phyloP scores from a whole-genome alignment of 306 rosid genomes.

The Sicyos edulis region DNA sequence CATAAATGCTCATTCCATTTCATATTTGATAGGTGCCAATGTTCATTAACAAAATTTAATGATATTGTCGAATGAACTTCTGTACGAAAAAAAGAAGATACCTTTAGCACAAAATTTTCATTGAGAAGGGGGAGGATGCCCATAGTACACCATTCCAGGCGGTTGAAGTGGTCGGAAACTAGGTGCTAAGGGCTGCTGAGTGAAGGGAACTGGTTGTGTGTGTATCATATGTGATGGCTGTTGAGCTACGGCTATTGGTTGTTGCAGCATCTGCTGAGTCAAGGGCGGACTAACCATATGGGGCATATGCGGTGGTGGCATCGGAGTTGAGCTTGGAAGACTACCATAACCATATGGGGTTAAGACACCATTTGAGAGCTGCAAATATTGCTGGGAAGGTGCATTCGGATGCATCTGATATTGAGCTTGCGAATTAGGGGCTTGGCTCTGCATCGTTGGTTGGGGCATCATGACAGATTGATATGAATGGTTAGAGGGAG shows the following conservation, averaged over 20 bases:
- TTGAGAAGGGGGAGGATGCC: conserved; percentile 50
- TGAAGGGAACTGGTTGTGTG: conserved; percentile 36
- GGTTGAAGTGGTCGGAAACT: conserved; percentile 78
- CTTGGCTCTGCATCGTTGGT: conserved; percentile 25
- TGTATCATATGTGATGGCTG: conserved; percentile 32
- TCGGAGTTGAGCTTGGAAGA: conserved; percentile 46
- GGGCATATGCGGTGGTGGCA: conserved; percentile 48
- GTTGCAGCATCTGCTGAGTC: conserved; percentile 35
- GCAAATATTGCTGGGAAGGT: conserved; percentile 58
- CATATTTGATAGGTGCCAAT: conserved; percentile 5
- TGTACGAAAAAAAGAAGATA: background rate
- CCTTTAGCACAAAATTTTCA: conserved; percentile 28
- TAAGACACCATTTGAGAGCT: conserved; percentile 24
- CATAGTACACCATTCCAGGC: conserved; percentile 67
- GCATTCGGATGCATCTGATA: conserved; percentile 56
- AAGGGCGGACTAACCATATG: conserved; percentile 53
- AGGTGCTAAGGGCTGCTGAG: conserved; percentile 44
- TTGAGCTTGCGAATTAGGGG: conserved; percentile 56
- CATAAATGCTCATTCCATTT: background rate
- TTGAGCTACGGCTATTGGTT: conserved; percentile 21
- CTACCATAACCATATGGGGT: conserved; percentile 59
- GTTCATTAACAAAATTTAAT: conserved; percentile 9
- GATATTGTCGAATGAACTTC: background rate
- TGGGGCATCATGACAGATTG: conserved; percentile 59
- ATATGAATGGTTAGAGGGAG: conserved; percentile 49